Base-by-base conservation (phyloP, 2,329 filamentous ascomycete genomes). In the Massarina eburnea region DNA sequence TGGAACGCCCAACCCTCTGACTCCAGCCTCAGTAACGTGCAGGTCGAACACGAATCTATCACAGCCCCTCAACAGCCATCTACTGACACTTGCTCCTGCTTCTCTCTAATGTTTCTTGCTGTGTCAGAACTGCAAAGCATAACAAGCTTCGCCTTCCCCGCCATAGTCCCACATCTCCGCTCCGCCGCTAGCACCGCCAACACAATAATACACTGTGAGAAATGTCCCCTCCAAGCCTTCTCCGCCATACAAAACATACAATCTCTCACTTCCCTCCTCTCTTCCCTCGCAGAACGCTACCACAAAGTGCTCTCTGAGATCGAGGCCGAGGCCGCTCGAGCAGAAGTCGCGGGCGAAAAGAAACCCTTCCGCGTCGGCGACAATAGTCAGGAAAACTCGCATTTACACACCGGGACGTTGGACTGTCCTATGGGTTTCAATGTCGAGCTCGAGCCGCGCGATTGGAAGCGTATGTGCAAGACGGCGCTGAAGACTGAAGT, bases 291-390 rank as follows among this genome's bases (percentile, higher is more conserved):
- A 1, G 70, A 74, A 36, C 67, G 71, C 33, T 76, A 74, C 55
- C 55, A 63, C 37, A 71, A 70, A 45, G 54, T 74, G 0, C 62
- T 79, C 2, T 39, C 53, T 1, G 57, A 64, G 18, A 72, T 79
- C 42, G 68, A 74, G 26, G 45, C 46, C 8, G 74, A 76, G 53
- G 62, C 72, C 0, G 42, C 44, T n/a, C 51, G 61, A 1, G 67
- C 72, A 7, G 55, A 62, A 9, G 39, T 41, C 10, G 55, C 48
- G 1, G 62, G 65, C 3, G 55, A 61, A 19, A 73, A 62, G 42
- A 77, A 76, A 41, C 55, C 59, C 4, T 76, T 73, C 46, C 65
- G 71, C 2, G 62, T 79, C 8, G 71, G 72, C 22, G 74, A 77
- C 41, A 64, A 68, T n/a, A 69, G 59, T 17, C 61, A 61, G 3